Evolutionary conservation across 2,329 filamentous ascomycete species (phyloP), one percentile per base, ranked within the genome.

Genomic region (Fusarium sp.): DNA sequence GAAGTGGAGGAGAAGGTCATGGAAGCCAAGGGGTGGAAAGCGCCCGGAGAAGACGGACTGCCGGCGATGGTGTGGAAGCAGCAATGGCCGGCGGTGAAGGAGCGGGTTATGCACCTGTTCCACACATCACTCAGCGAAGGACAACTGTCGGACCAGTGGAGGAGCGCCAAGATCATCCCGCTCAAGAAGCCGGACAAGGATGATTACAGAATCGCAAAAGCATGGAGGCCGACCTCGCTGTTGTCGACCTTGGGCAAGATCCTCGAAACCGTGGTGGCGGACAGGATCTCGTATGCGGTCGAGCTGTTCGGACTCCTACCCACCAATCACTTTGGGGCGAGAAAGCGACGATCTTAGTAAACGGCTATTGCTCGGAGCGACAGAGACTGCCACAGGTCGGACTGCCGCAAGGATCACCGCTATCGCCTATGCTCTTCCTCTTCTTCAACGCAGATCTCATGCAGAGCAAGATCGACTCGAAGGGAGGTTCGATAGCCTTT

Each of bases 201-300:
- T 9, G 67, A 80, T 67, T 81, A 79, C 46, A 74, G 63, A 46
- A 59, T 25, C 4, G 73, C 75, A 15, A 79, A 80, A 47, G 73
- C 64, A 19, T 79, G 64, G 72, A 60, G 76, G 52, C 74, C 67
- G 25, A 81, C 79, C 67, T 79, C 74, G 19, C 73, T 80, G 1
- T 66, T 80, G 2, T 58, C 73, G 5, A 80, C 72, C 10, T 60
- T 80, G 1, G 76, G 77, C 12, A 81, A 81, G 65, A 33, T 60
- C 3, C n/a, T 60, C 3, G 35, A 60, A 28, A 4, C 46, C 4
- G 58, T 53, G 3, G n/a, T 61, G 6, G 47, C 59, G 9, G 47
- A 61, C 3, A 10, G 49, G 0, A 61, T 54, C 23, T 53, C 59
- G 9, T 21, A 61, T 5, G 38, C 59, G 1, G 38, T 21, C 2